Percentiles rank a stretch among this genome's conserved stretches.
Evolutionary conservation across 169 alveolate species (phyloP).

Genomic region (Perkinsus olseni): DNA sequence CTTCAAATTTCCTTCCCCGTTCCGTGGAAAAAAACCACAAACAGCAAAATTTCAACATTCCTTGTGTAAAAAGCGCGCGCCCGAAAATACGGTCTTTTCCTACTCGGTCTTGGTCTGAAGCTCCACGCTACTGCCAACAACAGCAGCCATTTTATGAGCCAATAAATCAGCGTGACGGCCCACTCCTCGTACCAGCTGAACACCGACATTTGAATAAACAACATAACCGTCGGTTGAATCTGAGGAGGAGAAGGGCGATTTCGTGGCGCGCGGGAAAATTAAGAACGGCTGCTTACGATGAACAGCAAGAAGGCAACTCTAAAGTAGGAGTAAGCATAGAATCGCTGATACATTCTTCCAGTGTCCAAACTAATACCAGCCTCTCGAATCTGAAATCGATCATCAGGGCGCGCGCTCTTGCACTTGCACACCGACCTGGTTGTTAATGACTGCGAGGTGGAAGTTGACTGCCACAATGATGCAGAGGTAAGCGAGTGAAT

Average conservation of each 20-base stretch:
- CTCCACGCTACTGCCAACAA: background rate
- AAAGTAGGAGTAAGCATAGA: background rate
- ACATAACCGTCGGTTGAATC: background rate
- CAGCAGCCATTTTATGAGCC: background rate
- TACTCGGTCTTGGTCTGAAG: background rate
- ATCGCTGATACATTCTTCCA: background rate
- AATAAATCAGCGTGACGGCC: background rate
- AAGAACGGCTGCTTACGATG: background rate
- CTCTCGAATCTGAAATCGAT: background rate
- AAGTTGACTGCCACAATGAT: background rate
- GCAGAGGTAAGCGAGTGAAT: background rate
- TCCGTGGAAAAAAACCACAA: too few species aligned
- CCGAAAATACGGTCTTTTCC: too few species aligned
- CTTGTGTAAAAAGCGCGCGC: too few species aligned
- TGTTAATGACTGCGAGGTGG: background rate
- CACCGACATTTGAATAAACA: background rate
- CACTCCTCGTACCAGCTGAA: background rate
- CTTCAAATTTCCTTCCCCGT: too few species aligned
- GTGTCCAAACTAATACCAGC: background rate
- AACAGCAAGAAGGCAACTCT: background rate
- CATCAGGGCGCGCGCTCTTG: background rate
- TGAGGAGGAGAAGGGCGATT: too few species aligned
- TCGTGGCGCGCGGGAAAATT: background rate
- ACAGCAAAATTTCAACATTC: too few species aligned
- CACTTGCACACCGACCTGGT: background rate